Percentiles rank a stretch among this genome's conserved stretches.
Evolutionary conservation across 2,329 filamentous ascomycete species (phyloP).

Genomic region (Lasiodiplodia sp.): DNA sequence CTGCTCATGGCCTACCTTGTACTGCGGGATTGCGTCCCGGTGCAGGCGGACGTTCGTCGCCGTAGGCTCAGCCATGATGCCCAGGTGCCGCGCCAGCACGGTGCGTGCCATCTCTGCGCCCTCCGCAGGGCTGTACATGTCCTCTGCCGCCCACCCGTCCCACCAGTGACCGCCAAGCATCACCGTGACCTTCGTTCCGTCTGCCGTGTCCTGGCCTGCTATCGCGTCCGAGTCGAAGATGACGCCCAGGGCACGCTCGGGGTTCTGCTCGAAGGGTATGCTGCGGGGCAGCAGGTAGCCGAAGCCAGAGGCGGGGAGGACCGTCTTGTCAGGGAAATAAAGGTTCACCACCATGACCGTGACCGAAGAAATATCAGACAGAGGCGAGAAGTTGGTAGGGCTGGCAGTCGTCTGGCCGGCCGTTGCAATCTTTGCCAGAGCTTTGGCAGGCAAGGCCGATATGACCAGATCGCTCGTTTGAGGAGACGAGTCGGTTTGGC

Average conservation of each 20-base stretch:
- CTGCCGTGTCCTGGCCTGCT: slow-evolving; percentile 62
- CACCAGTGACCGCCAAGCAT: slow-evolving; percentile 96
- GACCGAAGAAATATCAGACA: slow-evolving; percentile 68
- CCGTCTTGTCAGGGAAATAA: slow-evolving; percentile 72
- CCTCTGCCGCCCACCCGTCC: slow-evolving; percentile 54
- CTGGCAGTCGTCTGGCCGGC: not conserved
- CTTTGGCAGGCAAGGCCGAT: slow-evolving; percentile 63
- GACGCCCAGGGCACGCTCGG: slow-evolving; percentile 84
- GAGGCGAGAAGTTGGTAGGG: slow-evolving; percentile 37
- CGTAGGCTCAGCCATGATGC: slow-evolving; percentile 69
- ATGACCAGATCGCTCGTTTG: slow-evolving; percentile 65
- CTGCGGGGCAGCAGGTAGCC: slow-evolving; percentile 89
- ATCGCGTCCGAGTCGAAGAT: slow-evolving; percentile 83
- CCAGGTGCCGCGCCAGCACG: slow-evolving; percentile 76
- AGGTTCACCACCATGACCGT: slow-evolving; percentile 94
- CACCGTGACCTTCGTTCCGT: slow-evolving; percentile 86
- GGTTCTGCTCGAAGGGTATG: slow-evolving; percentile 74
- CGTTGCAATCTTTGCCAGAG: slow-evolving; percentile 39
- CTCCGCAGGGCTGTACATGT: slow-evolving; percentile 70
- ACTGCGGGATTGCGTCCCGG: slow-evolving; percentile 87
- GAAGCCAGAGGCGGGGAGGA: slow-evolving; percentile 76
- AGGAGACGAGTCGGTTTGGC: not conserved
- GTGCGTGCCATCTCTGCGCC: slow-evolving; percentile 73
- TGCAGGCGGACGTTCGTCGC: slow-evolving; percentile 68
- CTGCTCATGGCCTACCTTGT: slow-evolving; percentile 76